Evolutionary conservation across 2,329 filamentous ascomycete species (phyloP).

Genomic region (Geoglossum cookeanum): DNA sequence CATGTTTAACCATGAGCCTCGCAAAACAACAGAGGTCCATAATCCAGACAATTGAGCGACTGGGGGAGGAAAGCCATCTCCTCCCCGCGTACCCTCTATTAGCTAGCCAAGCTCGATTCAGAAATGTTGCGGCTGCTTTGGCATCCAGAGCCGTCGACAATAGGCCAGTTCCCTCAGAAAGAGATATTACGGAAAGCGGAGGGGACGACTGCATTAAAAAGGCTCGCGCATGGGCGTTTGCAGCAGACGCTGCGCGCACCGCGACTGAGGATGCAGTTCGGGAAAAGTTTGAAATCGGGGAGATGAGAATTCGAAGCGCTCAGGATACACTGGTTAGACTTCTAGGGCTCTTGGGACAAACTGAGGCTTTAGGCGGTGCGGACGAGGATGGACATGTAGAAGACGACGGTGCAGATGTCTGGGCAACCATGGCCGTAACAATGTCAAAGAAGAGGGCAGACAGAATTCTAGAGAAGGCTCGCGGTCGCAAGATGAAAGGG

Average conservation of each 20-base stretch:
- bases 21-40: slow-evolving; percentile 32
- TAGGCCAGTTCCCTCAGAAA: background rate
- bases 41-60: slow-evolving; percentile 30
- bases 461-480: background rate
- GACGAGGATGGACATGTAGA: background rate
- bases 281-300: slow-evolving; percentile 39
- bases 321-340: slow-evolving; percentile 24
- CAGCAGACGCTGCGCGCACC: slow-evolving; percentile 37
- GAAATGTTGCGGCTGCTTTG: slow-evolving; percentile 1
- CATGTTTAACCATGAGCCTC: slow-evolving; percentile 33
- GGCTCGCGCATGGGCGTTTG: slow-evolving; percentile 38
- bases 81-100: slow-evolving; percentile 33
- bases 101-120: slow-evolving; percentile 6
- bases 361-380: background rate
- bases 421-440: background rate
- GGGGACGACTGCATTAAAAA: background rate
- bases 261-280: slow-evolving; percentile 18
- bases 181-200: background rate
- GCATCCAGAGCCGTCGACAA: background rate
- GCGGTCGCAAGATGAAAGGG: background rate
- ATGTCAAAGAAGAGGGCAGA: background rate
- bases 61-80: slow-evolving; percentile 43
- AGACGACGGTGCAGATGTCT: background rate
- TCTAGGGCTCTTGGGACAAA: background rate
- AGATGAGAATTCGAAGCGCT: slow-evolving; percentile 34